A percentile compares a stretch with the other conserved stretches of the same genome.
Evolutionary conservation across 2,329 filamentous ascomycete genomes (phyloP).

Genomic region (Scedosporium minutisporum): DNA sequence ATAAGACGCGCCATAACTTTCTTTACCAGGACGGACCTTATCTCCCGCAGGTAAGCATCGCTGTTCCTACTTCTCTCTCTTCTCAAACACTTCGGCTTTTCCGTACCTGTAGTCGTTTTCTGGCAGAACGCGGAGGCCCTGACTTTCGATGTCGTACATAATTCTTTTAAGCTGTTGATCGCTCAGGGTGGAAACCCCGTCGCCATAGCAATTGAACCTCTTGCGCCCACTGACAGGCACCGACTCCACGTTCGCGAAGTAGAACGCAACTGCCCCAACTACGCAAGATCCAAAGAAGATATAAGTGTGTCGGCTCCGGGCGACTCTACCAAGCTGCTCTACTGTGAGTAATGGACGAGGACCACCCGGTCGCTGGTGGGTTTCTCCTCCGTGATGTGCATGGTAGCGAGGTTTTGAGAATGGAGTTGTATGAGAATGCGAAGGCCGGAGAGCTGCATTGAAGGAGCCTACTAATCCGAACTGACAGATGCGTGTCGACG

Average conservation of each 20-base stretch:
- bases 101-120: conserved; percentile 39
- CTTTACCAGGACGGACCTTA: conserved; percentile 42
- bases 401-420: neutral
- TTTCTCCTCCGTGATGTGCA: neutral
- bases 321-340: conserved; percentile 20
- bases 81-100: neutral
- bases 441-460: neutral
- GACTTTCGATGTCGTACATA: conserved; percentile 41
- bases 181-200: conserved; percentile 34
- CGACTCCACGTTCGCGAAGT: conserved; percentile 59
- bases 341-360: conserved; percentile 25
- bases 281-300: conserved; percentile 30
- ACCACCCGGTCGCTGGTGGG: neutral
- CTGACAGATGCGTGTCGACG: no score
- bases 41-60: neutral
- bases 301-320: conserved; percentile 26
- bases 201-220: conserved; percentile 61
- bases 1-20: conserved; percentile 58
- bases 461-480: neutral
- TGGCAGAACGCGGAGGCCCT: conserved; percentile 45
- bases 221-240: conserved; percentile 63
- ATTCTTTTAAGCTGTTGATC: conserved; percentile 47
- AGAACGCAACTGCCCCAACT: conserved; percentile 44
- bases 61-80: neutral
- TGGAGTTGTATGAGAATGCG: neutral